These are phyloP conservation scores for Lodderomyces theae DNA, from an alignment of 1,139 yeast species.

Conservation along the genomic window DNA sequence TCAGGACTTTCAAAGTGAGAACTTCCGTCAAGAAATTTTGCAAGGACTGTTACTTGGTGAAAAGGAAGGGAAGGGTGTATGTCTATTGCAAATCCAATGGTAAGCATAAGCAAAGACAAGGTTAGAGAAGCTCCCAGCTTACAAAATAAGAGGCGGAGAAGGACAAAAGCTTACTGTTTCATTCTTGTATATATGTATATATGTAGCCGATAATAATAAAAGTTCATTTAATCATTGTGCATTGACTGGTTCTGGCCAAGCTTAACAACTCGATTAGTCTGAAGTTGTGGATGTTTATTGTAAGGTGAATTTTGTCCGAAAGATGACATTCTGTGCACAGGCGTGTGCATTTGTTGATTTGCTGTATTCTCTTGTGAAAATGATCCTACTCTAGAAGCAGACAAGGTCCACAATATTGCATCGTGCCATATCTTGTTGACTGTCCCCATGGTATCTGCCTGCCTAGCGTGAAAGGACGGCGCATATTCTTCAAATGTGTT, in stretches of 20 bases:
- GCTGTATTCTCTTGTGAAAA: slow-evolving; percentile 3
- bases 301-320: slow-evolving; percentile 21
- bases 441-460: slow-evolving; percentile 26
- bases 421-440: slow-evolving; percentile 44
- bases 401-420: slow-evolving; percentile 28
- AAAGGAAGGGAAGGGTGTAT: slow-evolving; percentile 91
- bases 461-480: slow-evolving; percentile 31
- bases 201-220: not conserved
- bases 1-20: slow-evolving; percentile 41
- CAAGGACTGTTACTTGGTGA: slow-evolving; percentile 85
- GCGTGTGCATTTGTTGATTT: slow-evolving; percentile 14
- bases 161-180: slow-evolving; percentile 2
- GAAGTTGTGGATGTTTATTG: slow-evolving; percentile 25
- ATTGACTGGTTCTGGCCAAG: slow-evolving; percentile 20
- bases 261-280: slow-evolving; percentile 41
- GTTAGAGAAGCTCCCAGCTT: slow-evolving; percentile 43
- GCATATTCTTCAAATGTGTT: slow-evolving; percentile 38
- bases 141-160: no score
- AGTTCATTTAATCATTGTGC: not conserved
- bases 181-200: slow-evolving; percentile 12
- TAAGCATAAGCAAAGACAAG: slow-evolving; percentile 96
- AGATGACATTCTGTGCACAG: slow-evolving; percentile 27
- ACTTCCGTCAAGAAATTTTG: slow-evolving; percentile 92
- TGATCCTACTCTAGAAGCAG: slow-evolving; percentile 7
- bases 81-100: slow-evolving; percentile 91